Percentiles rank a stretch among this genome's conserved stretches.
Evolutionary conservation across 2,329 filamentous ascomycete species (phyloP).

Genomic region (Trichoderma lentiforme): DNA sequence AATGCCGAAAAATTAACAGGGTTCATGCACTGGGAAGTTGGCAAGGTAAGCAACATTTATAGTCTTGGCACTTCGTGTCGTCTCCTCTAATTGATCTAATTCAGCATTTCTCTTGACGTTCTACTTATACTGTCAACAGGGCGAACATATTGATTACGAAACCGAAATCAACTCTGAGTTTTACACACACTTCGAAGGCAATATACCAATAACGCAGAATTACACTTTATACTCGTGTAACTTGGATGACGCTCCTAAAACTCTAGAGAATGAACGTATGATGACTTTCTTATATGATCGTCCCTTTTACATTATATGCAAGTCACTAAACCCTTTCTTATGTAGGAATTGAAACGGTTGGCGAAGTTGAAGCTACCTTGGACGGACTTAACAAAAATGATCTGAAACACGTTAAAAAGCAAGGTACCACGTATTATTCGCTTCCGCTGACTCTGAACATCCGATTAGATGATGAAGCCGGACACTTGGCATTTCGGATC

Average conservation of each 20-base stretch:
- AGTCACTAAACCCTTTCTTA: fast-evolving
- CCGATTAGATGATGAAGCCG: not conserved
- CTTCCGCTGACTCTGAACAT: slow-evolving; percentile 1
- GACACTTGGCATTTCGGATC: not conserved
- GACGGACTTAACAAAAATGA: not conserved
- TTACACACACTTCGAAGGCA: fast-evolving
- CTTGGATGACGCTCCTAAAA: not conserved
- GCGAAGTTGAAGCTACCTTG: not conserved
- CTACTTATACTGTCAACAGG: not conserved
- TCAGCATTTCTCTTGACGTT: no score
- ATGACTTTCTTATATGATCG: fast-evolving
- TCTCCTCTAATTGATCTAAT: no score
- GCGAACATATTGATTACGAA: not conserved
- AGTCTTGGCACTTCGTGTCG: fast-evolving
- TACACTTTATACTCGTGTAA: not conserved
- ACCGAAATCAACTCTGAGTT: not conserved
- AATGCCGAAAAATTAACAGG: not conserved
- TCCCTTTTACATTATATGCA: not conserved
- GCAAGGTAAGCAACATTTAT: not conserved
- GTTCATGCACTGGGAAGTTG: not conserved
- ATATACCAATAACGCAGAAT: not conserved
- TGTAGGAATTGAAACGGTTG: not conserved
- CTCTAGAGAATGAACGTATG: not conserved
- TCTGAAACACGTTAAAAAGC: not conserved
- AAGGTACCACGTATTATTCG: not conserved